Conservation (phyloP, 768 basidiomycete genomes). For the Rhodotorula graminis region DNA sequence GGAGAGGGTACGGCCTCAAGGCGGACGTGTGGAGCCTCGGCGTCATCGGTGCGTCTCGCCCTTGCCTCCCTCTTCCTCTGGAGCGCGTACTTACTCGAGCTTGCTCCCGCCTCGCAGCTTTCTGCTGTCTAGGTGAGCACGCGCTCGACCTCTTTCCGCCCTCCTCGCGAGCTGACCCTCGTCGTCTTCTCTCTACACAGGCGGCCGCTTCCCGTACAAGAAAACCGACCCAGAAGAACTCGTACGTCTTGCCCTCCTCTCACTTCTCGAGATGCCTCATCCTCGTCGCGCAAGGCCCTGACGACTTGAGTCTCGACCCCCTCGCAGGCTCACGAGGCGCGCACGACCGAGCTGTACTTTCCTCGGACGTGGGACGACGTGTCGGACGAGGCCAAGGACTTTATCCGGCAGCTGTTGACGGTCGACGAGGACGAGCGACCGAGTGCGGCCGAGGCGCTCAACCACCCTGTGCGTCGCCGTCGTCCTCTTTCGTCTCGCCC, state of each 20-base stretch:
- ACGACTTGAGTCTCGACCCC: too few species aligned
- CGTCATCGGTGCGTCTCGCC: slow-evolving; percentile 11
- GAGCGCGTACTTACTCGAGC: neutral
- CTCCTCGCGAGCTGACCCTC: neutral
- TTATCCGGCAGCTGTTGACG: slow-evolving; percentile 17
- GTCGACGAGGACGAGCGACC: slow-evolving; percentile 30
- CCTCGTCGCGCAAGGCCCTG: too few species aligned
- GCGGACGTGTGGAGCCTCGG: slow-evolving; percentile 37
- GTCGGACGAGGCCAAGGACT: slow-evolving; percentile 33
- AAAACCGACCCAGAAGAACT: slow-evolving; percentile 30
- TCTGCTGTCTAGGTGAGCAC: neutral
- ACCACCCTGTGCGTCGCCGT: slow-evolving; percentile 21
- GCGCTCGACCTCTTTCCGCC: neutral
- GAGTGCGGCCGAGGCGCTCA: slow-evolving; percentile 17
- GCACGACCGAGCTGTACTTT: slow-evolving; percentile 35
- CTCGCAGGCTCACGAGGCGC: slow-evolving; percentile 27
- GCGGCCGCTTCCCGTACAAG: slow-evolving; percentile 34
- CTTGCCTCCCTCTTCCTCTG: too few species aligned
- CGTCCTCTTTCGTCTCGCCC: too few species aligned
- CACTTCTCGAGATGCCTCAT: too few species aligned
- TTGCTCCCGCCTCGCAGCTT: too few species aligned
- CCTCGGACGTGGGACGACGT: slow-evolving; percentile 28
- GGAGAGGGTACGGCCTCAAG: slow-evolving; percentile 27
- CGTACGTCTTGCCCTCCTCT: too few species aligned
- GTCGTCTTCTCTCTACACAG: neutral